A percentile compares a stretch with the other conserved stretches of the same genome.
phyloP scores from a whole-genome alignment of 257 asterid genomes.

The Solanum tarapatanum region DNA sequence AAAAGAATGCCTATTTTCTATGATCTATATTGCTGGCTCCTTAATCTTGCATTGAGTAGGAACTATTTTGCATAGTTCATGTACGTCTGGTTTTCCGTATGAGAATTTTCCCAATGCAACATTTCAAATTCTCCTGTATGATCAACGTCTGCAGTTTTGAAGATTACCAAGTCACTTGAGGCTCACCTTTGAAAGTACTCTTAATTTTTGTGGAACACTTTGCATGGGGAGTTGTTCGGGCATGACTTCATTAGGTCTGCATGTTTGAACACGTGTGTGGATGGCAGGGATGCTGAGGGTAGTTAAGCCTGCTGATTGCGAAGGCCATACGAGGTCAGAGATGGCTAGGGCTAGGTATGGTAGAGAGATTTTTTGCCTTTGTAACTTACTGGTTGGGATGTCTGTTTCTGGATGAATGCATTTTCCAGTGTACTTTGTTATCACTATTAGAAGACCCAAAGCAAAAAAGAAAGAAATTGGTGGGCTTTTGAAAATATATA shows the following conservation, averaged over 20 bases:
- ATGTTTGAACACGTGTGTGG: background rate
- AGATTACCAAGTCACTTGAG: background rate
- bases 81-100: too few species aligned
- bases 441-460: background rate
- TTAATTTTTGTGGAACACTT: background rate
- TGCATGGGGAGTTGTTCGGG: background rate
- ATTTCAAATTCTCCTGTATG: background rate
- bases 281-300: background rate
- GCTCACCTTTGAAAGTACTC: background rate
- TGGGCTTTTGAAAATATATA: background rate
- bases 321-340: background rate
- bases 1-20: background rate
- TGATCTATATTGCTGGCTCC: background rate
- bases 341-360: background rate
- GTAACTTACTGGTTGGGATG: background rate
- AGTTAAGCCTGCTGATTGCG: background rate
- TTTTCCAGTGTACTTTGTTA: background rate
- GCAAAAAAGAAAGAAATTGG: background rate
- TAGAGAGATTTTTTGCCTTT: background rate
- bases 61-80: background rate
- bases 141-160: background rate
- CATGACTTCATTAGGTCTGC: background rate
- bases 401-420: background rate
- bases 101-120: background rate
- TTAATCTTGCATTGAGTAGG: background rate